Evolutionary conservation across 1,284 basidiomycete species (phyloP), one percentile per base, ranked within the genome.

Genomic region (Fomitopsis pinicola): DNA sequence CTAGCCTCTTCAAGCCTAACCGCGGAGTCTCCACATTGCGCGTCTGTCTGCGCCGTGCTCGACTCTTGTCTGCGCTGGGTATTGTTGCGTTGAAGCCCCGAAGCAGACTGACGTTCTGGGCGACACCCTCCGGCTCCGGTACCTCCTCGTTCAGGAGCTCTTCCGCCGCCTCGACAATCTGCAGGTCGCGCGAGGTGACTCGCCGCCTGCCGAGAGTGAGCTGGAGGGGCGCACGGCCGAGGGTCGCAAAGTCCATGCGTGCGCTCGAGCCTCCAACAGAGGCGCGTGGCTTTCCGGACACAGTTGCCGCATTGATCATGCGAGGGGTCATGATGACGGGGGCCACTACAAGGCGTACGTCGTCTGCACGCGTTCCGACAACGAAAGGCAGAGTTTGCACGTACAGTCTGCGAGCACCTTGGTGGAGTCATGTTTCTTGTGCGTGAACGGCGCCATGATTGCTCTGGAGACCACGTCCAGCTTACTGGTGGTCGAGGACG

Each of bases 11-110:
- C 66, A 96, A 73, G 0, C 94, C 92, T 38, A 94, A 76, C 69
- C 82, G 82, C 30, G 88, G 90, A 5, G 87, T 82, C 1, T 94
- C 91, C 14, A 96, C 83, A 68, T 91, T 92, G 60, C 95, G 81
- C 71, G 91, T 85, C 72, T 92, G 87, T 59, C 94, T 75, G 61
- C 95, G 77, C 62, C 94, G 80, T 19, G 85, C 80, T 62, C 91
- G 88, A 58, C 91, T 82, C 68, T 87, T 82, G 69, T 94, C 89
- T 35, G 94, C 86, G 69, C 89, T 92, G 9, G 95, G 95, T 56
- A 96, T 91, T 2, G 95, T 97, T 35, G 95, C 95, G 67, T 92
- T 89, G 75, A 97, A 97, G 0, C 95, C 95, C 48, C 89, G 85
- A 45, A 95, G 78, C 33, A 97, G 79, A 69, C 89, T 89, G 58